These are phyloP conservation scores for Ampelocalamus luodianensis DNA, from an alignment of 176 grass and related monocot species.

Conservation along the genomic window DNA sequence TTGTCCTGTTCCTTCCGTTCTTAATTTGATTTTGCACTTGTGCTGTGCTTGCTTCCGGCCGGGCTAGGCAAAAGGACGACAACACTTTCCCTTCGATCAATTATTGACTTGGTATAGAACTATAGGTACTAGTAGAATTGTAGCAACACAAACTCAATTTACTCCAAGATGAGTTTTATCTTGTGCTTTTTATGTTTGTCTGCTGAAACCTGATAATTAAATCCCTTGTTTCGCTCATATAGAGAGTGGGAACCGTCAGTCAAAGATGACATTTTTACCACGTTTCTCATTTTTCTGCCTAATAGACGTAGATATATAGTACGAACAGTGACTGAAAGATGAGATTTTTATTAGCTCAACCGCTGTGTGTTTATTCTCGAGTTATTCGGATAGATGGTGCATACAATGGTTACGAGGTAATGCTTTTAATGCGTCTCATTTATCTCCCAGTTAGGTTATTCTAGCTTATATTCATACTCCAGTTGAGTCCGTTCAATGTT, in stretches of 20 bases:
- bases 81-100: not conserved
- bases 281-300: not conserved
- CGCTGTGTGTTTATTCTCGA: not conserved
- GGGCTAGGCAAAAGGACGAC: too few species aligned
- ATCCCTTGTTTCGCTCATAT: not conserved
- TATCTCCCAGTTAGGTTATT: not conserved
- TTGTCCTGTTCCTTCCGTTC: not conserved
- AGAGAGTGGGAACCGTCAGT: not conserved
- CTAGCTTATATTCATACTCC: not conserved
- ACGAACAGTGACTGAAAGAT: not conserved
- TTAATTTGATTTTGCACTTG: not conserved
- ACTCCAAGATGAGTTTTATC: not conserved
- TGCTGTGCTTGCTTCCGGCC: not conserved
- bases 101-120: not conserved
- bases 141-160: not conserved
- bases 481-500: not conserved
- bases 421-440: not conserved
- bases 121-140: not conserved
- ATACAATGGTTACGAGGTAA: not conserved
- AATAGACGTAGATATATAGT: not conserved
- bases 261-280: not conserved
- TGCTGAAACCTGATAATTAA: not conserved
- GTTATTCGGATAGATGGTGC: not conserved
- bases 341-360: not conserved
- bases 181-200: not conserved